Base-by-base conservation (phyloP, 2,329 filamentous ascomycete genomes). In the Xylaria sp. region DNA sequence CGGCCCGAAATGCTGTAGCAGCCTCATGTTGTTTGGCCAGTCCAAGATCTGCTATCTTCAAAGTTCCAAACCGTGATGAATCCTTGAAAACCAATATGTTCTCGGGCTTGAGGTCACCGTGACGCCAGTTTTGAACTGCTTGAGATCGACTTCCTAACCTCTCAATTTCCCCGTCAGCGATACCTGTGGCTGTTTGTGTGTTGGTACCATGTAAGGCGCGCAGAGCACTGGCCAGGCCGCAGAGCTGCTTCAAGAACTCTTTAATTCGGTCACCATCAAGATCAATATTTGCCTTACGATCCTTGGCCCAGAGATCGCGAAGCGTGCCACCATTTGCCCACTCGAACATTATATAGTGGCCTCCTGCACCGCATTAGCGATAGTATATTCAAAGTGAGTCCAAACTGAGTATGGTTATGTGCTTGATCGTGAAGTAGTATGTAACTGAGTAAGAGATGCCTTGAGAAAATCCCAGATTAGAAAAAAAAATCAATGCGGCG, bases 251-350 rank as follows among this genome's bases (percentile, higher is more conserved):
- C 25, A 66, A 21, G 29, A 56, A 41, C 31, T 61, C 38, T 11
- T 10, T 21, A 3, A 62, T 38, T 2, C 43, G 41, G 3, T 47
- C 4, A 4, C n/a, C 17, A 13, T 33, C 37, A 2, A 54, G 52
- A 19, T 41, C 15, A 46, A 46, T 9, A 33, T 60, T 23, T 3
- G 17, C 51, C 7, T 48, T 27, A 3, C 23, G 13, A 5, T 40
- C 7, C 4, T 35, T 37, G 15, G 17, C 23, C 67, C 67, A 71
- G 15, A 68, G 67, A 1, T 66, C 29, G 15, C 62, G 43, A 1
- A 71, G 63, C 23, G 64, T 68, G 8, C 67, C 68, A 21, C 62
- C 54, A 21, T 63, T 38, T 3, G 69, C 69, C 64, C 62, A 69
- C 23, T 61, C 56, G 29, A 69, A 68, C 21, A 70, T 54, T 33